Conservation (phyloP, 2,329 filamentous ascomycete genomes). For the Akanthomyces dipterigenus region DNA sequence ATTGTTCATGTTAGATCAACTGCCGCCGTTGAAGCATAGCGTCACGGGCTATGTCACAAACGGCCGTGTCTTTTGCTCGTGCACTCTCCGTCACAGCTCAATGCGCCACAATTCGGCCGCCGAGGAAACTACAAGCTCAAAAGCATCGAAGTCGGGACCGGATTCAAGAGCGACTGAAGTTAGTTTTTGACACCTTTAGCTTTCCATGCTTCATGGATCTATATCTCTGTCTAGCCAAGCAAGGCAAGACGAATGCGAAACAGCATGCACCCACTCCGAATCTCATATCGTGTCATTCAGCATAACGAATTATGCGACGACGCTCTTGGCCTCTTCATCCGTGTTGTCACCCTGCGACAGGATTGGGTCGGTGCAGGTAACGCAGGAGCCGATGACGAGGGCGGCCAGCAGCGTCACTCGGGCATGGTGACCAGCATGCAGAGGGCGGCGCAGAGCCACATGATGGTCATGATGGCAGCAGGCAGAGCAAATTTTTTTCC, state of each 20-base stretch:
- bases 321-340: not conserved
- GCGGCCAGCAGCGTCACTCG: constrained; percentile 46
- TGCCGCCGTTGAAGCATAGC: too few relatives aligned
- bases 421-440: constrained; percentile 51
- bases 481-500: constrained; percentile 48
- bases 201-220: not conserved
- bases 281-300: not conserved
- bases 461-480: constrained; percentile 54
- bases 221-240: not conserved
- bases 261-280: too few relatives aligned
- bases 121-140: not conserved
- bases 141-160: not conserved
- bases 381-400: constrained; percentile 53
- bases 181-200: not conserved
- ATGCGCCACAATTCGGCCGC: too few relatives aligned
- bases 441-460: constrained; percentile 52
- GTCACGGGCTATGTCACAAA: too few relatives aligned
- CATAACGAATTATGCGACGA: constrained; percentile 5
- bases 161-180: constrained; percentile 8
- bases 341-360: constrained; percentile 38
- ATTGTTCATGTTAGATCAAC: too few relatives aligned
- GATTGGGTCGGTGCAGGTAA: constrained; percentile 57
- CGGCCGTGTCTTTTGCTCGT: too few relatives aligned
- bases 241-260: not conserved
- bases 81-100: too few relatives aligned